Percentiles rank a stretch among this genome's conserved stretches.
Conservation (phyloP, 768 basidiomycete genomes). For the Amanita polypyramis region DNA sequence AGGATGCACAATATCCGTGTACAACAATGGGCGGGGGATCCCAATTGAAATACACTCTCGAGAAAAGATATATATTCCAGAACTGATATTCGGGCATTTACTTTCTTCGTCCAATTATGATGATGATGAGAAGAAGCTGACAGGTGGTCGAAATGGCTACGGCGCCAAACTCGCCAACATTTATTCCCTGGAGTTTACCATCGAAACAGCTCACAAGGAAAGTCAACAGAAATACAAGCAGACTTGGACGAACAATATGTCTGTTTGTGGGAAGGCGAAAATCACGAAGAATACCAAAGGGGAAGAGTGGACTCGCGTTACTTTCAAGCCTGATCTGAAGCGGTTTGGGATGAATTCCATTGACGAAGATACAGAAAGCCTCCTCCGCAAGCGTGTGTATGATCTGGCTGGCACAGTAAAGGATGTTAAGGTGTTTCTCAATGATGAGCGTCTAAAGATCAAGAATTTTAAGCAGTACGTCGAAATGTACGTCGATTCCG, state of each 20-base stretch:
- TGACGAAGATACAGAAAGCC: constrained; percentile 82
- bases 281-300: constrained; percentile 83
- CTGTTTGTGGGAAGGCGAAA: constrained; percentile 76
- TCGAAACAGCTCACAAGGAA: constrained; percentile 91
- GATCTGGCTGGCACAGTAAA: constrained; percentile 95
- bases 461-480: constrained; percentile 97
- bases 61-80: constrained; percentile 93
- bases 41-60: constrained; percentile 92
- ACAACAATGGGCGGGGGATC: constrained; percentile 94
- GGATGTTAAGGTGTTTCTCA: constrained; percentile 88
- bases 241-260: constrained; percentile 92
- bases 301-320: constrained; percentile 89
- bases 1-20: constrained; percentile 78
- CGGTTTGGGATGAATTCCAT: constrained; percentile 89
- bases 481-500: constrained; percentile 82
- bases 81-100: constrained; percentile 94
- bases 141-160: constrained; percentile 96
- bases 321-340: constrained; percentile 85
- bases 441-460: constrained; percentile 85
- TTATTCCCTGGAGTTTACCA: constrained; percentile 90
- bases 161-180: constrained; percentile 98
- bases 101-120: constrained; percentile 96
- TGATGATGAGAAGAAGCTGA: constrained; percentile 97
- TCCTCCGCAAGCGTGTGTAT: constrained; percentile 89
- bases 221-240: constrained; percentile 88